phyloP scores from a whole-genome alignment of 768 basidiomycete species.

The Tricholoma matsutake region DNA sequence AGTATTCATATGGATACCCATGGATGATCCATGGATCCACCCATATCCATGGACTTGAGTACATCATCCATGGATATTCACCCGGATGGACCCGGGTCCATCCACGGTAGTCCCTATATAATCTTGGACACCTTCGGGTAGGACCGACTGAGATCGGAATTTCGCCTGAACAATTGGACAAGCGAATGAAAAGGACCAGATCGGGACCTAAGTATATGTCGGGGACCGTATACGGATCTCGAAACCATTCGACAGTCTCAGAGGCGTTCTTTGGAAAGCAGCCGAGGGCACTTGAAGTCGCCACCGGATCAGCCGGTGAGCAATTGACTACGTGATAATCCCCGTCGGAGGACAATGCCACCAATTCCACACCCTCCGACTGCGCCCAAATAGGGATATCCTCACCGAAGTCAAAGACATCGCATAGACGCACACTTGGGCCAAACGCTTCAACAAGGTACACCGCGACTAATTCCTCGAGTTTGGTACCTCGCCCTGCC shows the following conservation, averaged over 20 bases:
- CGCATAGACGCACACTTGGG: not conserved
- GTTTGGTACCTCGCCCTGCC: not conserved
- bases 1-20: no score
- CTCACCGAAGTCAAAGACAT: not conserved
- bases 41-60: no score
- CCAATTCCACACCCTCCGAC: not conserved
- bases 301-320: not conserved
- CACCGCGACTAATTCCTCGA: not conserved
- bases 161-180: not conserved
- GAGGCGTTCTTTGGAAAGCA: not conserved
- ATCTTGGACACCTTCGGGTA: not conserved
- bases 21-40: no score
- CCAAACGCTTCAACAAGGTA: not conserved
- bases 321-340: not conserved
- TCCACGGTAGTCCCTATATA: no score
- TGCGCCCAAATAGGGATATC: not conserved
- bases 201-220: not conserved
- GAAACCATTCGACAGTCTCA: not conserved
- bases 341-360: not conserved
- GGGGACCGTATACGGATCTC: not conserved
- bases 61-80: no score
- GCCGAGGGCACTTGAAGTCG: not conserved
- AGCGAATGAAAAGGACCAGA: not conserved
- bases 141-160: not conserved
- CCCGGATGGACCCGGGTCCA: no score